These are phyloP conservation scores for Curvularia verruculosa DNA, from an alignment of 2,329 filamentous ascomycete species.

Conservation along the genomic window DNA sequence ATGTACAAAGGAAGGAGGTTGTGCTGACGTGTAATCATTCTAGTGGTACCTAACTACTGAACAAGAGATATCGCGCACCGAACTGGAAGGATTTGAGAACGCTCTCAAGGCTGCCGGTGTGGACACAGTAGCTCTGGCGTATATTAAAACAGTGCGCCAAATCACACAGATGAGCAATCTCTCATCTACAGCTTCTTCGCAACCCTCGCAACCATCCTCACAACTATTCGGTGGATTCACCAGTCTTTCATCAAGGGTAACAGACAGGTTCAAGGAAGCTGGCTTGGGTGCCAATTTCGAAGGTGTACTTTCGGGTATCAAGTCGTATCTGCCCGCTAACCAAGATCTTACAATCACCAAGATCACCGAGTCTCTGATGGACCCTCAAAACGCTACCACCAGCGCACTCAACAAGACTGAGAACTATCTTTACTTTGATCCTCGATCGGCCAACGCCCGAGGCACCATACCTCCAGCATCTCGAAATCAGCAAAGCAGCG, in stretches of 20 bases:
- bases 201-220: constrained; percentile 65
- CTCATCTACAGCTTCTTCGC: constrained; percentile 77
- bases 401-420: constrained; percentile 96
- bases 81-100: constrained; percentile 86
- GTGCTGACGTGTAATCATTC: constrained; percentile 37
- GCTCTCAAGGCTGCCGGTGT: constrained; percentile 76
- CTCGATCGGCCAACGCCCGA: constrained; percentile 87
- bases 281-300: constrained; percentile 88
- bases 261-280: constrained; percentile 91
- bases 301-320: constrained; percentile 91
- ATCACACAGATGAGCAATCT: constrained; percentile 99
- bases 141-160: constrained; percentile 81
- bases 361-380: constrained; percentile 98
- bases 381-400: constrained; percentile 85
- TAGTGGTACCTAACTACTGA: constrained; percentile 93
- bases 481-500: constrained; percentile 50
- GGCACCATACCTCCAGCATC: constrained; percentile 83
- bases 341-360: constrained; percentile 96
- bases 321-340: constrained; percentile 96
- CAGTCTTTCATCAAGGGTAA: constrained; percentile 87
- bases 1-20: neutral
- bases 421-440: constrained; percentile 96
- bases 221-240: constrained; percentile 94
- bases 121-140: constrained; percentile 78
- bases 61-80: constrained; percentile 79